A percentile compares a stretch with the other conserved stretches of the same genome.
These are phyloP conservation scores for Ophiorrhiza pumila DNA, from an alignment of 257 asterid species.

Conservation along the genomic window DNA sequence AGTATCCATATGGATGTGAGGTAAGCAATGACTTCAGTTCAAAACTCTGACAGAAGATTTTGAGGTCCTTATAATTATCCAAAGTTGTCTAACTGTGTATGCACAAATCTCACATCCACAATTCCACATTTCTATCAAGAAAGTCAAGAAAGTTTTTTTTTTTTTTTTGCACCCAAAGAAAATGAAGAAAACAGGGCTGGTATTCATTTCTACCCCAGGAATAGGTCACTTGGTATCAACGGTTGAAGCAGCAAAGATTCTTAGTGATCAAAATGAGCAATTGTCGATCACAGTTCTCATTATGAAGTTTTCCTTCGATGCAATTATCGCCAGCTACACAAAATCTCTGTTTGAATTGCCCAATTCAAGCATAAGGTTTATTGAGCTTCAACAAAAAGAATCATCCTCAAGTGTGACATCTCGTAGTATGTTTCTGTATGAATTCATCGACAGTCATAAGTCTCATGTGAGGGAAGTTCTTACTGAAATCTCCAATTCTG, in stretches of 20 bases:
- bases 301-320: constrained; percentile 16
- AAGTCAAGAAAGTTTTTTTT: no score
- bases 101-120: no score
- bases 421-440: not conserved
- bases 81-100: no score
- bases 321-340: not conserved
- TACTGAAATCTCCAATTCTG: not conserved
- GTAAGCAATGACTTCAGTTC: no score
- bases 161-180: no score
- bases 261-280: constrained; percentile 7
- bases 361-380: not conserved
- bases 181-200: constrained; percentile 15
- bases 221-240: constrained; percentile 25
- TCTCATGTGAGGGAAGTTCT: no score
- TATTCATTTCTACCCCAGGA: constrained; percentile 26
- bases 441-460: constrained; percentile 6
- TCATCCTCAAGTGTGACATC: not conserved
- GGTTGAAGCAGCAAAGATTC: constrained; percentile 14
- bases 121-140: no score
- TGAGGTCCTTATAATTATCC: no score
- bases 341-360: constrained; percentile 11
- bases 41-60: no score
- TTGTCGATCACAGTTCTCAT: constrained; percentile 15
- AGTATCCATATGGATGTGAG: no score
- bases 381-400: not conserved